Base-by-base conservation (phyloP, 352 stramenopile species). In the Pythium aquatile region DNA sequence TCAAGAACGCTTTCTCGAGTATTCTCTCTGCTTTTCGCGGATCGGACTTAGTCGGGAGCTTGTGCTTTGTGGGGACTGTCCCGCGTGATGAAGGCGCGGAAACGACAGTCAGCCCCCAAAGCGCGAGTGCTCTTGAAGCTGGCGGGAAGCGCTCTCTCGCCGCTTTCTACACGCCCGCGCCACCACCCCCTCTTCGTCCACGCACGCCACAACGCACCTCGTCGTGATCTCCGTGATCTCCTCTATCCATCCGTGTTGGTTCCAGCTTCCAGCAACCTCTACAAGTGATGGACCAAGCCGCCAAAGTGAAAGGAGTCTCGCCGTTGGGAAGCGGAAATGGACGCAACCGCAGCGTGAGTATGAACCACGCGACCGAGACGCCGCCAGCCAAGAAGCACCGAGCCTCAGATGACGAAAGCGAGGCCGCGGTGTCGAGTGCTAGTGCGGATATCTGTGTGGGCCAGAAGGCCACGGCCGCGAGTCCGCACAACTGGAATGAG, bases 381-480 rank as follows among this genome's bases (percentile, higher is more conserved):
- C 85, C 85, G 16, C 85, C 85, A 7, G 77, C 68, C 59, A 93
- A 93, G 72, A 93, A 93, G 70, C 85, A 93, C 58, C 80, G 85
- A 29, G 68, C 85, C 29, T 91, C 85, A 4, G 82, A 91, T 66
- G 84, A 93, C 60, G 80, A 93, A 53, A 76, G 77, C 68, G 84
- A 93, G 39, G 46, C 28, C 17, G 28, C 10, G 1, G 33, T 44
- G 55, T 26, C 51, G 14, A 55, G 13, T 11, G 24, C 48, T 5
- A 59, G 71, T 51, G 51, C 44, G 9, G 10, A 11, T 20, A 64
- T 64, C 30, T 55, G 58, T 37, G 58, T 56, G 6, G 46, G 58
- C 32, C 44, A 55, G 30, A 64, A 49, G 30, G 58, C 58, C 9
- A 56, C 33, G 24, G 29, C 58, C 9, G 42, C 58, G 29, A 63